A percentile compares a stretch with the other conserved stretches of the same genome.
phyloP scores from a whole-genome alignment of 2,329 filamentous ascomycete genomes.

The Scedosporium aurantiacum region DNA sequence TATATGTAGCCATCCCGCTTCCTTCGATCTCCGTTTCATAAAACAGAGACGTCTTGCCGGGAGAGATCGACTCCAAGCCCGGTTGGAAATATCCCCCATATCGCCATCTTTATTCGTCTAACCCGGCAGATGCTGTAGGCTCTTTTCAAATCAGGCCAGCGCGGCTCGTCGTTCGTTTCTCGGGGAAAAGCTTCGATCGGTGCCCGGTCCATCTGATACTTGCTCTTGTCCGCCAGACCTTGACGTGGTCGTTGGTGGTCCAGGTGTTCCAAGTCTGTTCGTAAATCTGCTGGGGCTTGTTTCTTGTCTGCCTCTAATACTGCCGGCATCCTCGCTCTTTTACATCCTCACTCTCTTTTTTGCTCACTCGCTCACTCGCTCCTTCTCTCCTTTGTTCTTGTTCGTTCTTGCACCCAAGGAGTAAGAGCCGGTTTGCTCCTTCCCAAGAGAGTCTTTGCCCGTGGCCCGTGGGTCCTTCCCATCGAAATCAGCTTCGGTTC shows the following conservation, averaged over 20 bases:
- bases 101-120: neutral
- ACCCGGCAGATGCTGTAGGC: constrained; percentile 1
- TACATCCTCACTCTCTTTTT: too few relatives aligned
- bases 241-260: neutral
- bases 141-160: constrained; percentile 1
- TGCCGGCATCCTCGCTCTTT: neutral
- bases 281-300: neutral
- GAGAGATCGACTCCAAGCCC: neutral
- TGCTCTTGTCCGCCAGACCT: neutral
- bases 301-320: neutral
- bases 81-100: neutral
- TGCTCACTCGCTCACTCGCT: neutral
- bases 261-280: neutral
- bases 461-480: neutral
- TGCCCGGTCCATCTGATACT: neutral
- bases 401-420: neutral
- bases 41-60: neutral
- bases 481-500: neutral
- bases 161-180: neutral
- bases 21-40: neutral
- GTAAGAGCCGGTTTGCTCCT: neutral
- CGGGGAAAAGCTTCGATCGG: neutral
- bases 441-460: neutral
- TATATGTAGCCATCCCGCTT: neutral
- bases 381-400: too few relatives aligned